Percentiles rank a stretch among this genome's conserved stretches.
phyloP scores from a whole-genome alignment of 768 basidiomycete species.

The Psilocybe azurescens region DNA sequence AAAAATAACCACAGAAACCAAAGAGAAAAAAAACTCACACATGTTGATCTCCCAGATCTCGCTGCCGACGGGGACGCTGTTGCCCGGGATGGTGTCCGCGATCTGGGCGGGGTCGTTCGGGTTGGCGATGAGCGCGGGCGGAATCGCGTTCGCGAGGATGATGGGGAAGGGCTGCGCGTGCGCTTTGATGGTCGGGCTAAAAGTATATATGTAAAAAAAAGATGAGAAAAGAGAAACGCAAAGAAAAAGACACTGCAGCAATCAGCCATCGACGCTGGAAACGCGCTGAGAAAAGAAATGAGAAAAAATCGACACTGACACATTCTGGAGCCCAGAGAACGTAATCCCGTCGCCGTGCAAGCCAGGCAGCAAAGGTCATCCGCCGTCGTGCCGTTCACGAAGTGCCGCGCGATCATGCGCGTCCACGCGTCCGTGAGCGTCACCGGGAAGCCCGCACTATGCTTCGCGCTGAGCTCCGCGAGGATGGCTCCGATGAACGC shows the following conservation, averaged over 20 bases:
- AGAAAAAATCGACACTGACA: not conserved
- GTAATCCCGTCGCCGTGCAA: conserved; percentile 12
- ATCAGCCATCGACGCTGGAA: not conserved
- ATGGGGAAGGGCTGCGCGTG: conserved; percentile 16
- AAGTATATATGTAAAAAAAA: not conserved
- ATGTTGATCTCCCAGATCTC: conserved; percentile 17
- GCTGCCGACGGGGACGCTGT: conserved; percentile 12
- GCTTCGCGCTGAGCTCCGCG: conserved; percentile 5
- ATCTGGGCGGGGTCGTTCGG: conserved; percentile 1
- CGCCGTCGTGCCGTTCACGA: conserved; percentile 12
- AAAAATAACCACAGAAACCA: not conserved
- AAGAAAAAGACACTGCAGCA: no score
- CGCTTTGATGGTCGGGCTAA: conserved; percentile 11
- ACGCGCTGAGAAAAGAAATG: not conserved
- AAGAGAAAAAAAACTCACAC: not conserved
- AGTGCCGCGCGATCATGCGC: conserved; percentile 9
- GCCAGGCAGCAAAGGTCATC: conserved; percentile 6
- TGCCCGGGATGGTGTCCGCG: conserved; percentile 13
- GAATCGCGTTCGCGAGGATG: conserved; percentile 13
- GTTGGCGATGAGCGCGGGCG: conserved; percentile 10
- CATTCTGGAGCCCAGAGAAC: conserved; percentile 8
- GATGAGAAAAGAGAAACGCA: not conserved
- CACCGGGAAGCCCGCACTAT: conserved; percentile 12
- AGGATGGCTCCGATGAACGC: conserved; percentile 7
- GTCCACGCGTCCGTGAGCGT: conserved; percentile 17